Evolutionary conservation across 495 filamentous ascomycete genomes (phyloP), one percentile per base, ranked within the genome.

Genomic region (Articulospora tetracladia): DNA sequence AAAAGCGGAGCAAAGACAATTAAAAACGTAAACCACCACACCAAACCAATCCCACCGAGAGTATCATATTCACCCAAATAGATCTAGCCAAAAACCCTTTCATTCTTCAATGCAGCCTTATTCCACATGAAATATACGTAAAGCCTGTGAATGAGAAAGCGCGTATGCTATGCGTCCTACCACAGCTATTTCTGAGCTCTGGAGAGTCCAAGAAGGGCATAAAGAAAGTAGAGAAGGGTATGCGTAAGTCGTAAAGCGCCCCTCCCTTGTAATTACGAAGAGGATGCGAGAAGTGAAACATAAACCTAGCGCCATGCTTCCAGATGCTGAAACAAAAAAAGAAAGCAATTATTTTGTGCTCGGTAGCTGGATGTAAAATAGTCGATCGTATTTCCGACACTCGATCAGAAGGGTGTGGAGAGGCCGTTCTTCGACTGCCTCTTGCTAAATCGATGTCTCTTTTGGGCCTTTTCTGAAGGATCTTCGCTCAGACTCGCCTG

Each of bases 401-500:
- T 48, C 20, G 8, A 6, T 50, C 23, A 93, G 67, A 93, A 92
- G 28, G 89, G 88, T 34, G 92, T 87, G 13, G 91, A 90, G 25
- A 96, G 79, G 20, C 92, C 92, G 68, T 88, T 94, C 75, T 95
- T 96, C 8, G 88, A 92, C 73, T 94, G 90, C 60, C 93, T 80
- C 69, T 90, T 90, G 72, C 89, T 93, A 73, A 97, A 97, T 32
- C 92, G 80, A 70, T 95, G 91, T 53, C 85, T 82, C 65, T 80
- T 80, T 27, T 73, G 68, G 34, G 65, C 65, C 19, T 79, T 81
- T 34, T 90, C 86, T 34, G 79, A 76, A 28, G 55, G 36, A 7
- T 57, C 65, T 19, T 55, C 66, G 17, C 50, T 59, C 0, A 83
- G 57, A 65, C 79, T 82, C 30, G 73, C 77, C 58, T 83, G 79